These are phyloP conservation scores for Mycena leptocephala DNA, from an alignment of 768 basidiomycete genomes.

Conservation along the genomic window DNA sequence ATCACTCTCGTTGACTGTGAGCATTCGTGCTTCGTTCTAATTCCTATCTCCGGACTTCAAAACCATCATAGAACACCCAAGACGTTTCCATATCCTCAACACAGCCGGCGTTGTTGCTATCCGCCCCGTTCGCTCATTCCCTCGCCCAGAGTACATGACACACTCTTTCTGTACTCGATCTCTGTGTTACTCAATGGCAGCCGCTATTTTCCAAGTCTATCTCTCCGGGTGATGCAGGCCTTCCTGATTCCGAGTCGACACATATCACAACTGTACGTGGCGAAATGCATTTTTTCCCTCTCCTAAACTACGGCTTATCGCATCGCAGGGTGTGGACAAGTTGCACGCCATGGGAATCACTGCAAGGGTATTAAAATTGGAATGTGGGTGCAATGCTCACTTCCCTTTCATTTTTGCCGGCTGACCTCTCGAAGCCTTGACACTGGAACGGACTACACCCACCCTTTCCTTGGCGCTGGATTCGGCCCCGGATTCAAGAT, in stretches of 20 bases:
- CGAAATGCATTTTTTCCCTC: background rate
- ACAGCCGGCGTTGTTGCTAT: slow-evolving; percentile 72
- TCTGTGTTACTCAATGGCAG: slow-evolving; percentile 36
- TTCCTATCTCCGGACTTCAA: background rate
- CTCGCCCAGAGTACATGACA: slow-evolving; percentile 57
- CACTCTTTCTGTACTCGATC: background rate
- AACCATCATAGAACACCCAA: slow-evolving; percentile 44
- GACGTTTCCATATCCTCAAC: slow-evolving; percentile 62
- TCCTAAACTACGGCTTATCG: background rate
- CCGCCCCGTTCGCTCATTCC: slow-evolving; percentile 65
- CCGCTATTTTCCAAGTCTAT: slow-evolving; percentile 56
- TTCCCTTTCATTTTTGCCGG: background rate
- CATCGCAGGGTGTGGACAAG: slow-evolving; percentile 70
- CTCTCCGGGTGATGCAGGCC: slow-evolving; percentile 56
- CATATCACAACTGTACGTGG: background rate
- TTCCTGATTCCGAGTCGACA: background rate
- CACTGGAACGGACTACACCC: slow-evolving; percentile 68
- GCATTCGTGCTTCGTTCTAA: slow-evolving; percentile 38
- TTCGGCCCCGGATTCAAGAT: slow-evolving; percentile 69
- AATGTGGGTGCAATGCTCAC: slow-evolving; percentile 60
- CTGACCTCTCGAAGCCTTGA: slow-evolving; percentile 14
- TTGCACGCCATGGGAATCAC: slow-evolving; percentile 76
- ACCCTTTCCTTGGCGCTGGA: slow-evolving; percentile 70
- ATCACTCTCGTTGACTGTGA: slow-evolving; percentile 63
- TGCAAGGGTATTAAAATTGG: slow-evolving; percentile 78